Evolutionary conservation across 176 grass and related monocot species (phyloP).

Genomic region (bread wheat (Triticum aestivum)): DNA sequence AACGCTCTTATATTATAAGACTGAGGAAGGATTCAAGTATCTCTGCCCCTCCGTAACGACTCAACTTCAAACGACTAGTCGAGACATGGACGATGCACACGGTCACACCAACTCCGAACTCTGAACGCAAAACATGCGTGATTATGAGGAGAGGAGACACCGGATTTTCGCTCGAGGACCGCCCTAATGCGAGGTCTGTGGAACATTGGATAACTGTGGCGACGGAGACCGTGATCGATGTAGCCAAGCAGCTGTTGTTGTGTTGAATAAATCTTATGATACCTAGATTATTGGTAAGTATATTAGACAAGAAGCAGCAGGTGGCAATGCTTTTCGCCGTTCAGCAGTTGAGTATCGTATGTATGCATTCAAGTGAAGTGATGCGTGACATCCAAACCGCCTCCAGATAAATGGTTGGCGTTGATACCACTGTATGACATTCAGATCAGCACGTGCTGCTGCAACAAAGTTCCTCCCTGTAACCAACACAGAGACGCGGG

Average conservation of each 20-base stretch:
- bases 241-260: neutral
- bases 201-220: too few relatives aligned
- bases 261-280: neutral
- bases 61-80: too few relatives aligned
- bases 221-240: too few relatives aligned
- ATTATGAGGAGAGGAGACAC: too few relatives aligned
- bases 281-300: neutral
- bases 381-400: neutral
- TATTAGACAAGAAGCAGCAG: neutral
- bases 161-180: too few relatives aligned
- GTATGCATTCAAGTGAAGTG: neutral
- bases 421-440: neutral
- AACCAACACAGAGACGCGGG: neutral
- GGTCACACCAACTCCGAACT: too few relatives aligned
- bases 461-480: neutral
- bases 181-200: too few relatives aligned
- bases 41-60: too few relatives aligned
- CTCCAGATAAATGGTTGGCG: neutral
- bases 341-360: neutral
- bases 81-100: too few relatives aligned
- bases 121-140: too few relatives aligned
- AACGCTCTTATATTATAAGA: too few relatives aligned
- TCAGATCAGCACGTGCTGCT: neutral
- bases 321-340: neutral
- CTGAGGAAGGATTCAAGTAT: too few relatives aligned